Evolutionary conservation across 2,329 filamentous ascomycete species (phyloP).

Genomic region (Neopestalotiopsis clavispora): DNA sequence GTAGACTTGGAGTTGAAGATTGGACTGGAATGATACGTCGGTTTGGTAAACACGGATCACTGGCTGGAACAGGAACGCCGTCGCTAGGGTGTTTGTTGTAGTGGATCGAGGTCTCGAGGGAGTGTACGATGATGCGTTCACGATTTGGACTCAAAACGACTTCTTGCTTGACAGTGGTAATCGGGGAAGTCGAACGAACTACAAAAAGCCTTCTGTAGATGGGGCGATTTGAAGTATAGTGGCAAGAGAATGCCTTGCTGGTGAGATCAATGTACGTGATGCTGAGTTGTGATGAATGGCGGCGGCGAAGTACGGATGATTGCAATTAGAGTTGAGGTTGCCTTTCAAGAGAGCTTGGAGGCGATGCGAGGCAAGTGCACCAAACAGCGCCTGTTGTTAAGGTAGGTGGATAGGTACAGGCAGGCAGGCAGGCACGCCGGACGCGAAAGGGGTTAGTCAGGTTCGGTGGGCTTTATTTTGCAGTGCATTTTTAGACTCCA

Average conservation of each 20-base stretch:
- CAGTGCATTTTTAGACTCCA: too few relatives aligned
- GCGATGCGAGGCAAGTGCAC: background rate
- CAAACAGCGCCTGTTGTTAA: too few relatives aligned
- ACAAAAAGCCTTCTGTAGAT: background rate
- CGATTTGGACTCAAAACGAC: background rate
- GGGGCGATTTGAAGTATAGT: background rate
- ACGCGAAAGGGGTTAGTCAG: slow-evolving; percentile 1
- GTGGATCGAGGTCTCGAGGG: background rate
- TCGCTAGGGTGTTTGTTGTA: background rate
- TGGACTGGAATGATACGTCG: background rate
- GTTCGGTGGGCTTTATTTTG: background rate
- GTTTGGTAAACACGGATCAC: background rate
- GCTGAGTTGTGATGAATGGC: background rate
- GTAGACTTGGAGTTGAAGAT: background rate
- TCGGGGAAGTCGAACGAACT: background rate
- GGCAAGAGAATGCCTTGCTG: background rate
- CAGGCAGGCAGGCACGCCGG: background rate
- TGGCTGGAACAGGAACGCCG: background rate
- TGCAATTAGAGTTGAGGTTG: background rate
- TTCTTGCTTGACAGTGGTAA: background rate
- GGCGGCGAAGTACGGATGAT: background rate
- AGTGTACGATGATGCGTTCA: background rate
- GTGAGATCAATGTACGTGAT: background rate
- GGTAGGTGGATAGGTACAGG: background rate
- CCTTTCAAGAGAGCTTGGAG: background rate